Evolutionary conservation across 1,284 basidiomycete species (phyloP).

Genomic region (Moesziomyces sp.): DNA sequence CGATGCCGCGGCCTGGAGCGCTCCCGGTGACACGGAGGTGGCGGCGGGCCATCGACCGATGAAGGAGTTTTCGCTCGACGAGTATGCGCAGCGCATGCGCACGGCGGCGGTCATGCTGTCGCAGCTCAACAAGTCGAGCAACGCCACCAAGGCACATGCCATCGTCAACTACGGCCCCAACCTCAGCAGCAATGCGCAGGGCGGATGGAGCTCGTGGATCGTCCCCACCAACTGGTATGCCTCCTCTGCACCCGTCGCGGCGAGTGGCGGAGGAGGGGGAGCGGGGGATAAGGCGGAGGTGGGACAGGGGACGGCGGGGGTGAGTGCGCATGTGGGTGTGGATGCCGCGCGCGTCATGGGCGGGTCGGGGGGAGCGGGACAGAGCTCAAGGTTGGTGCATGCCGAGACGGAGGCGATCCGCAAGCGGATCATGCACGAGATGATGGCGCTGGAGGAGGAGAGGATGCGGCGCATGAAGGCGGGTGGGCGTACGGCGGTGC

Average conservation of each 20-base stretch:
- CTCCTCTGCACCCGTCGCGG: slow-evolving; percentile 6
- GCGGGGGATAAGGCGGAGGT: slow-evolving; percentile 49
- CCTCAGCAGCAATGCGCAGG: slow-evolving; percentile 52
- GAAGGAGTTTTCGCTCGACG: slow-evolving; percentile 75
- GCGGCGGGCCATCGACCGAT: slow-evolving; percentile 37
- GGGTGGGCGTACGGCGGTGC: slow-evolving; percentile 59
- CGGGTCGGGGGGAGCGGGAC: slow-evolving; percentile 23
- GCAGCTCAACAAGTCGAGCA: slow-evolving; percentile 77
- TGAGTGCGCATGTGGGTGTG: slow-evolving; percentile 44
- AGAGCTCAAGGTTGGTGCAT: slow-evolving; percentile 47
- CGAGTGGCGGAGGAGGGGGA: slow-evolving; percentile 26
- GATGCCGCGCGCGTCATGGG: slow-evolving; percentile 25
- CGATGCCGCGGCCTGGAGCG: slow-evolving; percentile 59
- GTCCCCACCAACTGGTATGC: slow-evolving; percentile 60
- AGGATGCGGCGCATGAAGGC: slow-evolving; percentile 93
- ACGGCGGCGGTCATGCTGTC: slow-evolving; percentile 98
- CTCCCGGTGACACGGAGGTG: slow-evolving; percentile 6
- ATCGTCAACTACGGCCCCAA: slow-evolving; percentile 54
- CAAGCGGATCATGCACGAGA: slow-evolving; percentile 97
- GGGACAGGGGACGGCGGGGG: slow-evolving; percentile 54
- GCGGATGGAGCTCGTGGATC: slow-evolving; percentile 62
- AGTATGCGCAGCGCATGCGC: slow-evolving; percentile 97
- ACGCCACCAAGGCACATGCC: slow-evolving; percentile 51
- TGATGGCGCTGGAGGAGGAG: slow-evolving; percentile 95
- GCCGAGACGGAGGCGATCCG: slow-evolving; percentile 78